Evolutionary conservation across 371 early-diverging fungal genomes (phyloP).

Genomic region (Basidiobolus heterosporus): DNA sequence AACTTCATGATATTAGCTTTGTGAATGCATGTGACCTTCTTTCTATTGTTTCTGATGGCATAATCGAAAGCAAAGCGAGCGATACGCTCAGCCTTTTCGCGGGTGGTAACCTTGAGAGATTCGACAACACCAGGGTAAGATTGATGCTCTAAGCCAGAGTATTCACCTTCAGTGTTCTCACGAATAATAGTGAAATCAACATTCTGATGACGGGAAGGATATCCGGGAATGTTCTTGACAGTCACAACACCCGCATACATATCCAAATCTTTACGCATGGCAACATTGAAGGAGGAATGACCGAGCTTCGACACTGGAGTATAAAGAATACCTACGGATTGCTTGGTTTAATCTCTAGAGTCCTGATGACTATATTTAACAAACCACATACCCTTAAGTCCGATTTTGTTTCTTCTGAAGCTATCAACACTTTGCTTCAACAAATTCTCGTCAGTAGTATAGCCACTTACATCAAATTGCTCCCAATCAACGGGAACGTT

Average conservation of each 20-base stretch:
- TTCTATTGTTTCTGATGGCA: conserved; percentile 85
- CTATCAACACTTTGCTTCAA: conserved; percentile 75
- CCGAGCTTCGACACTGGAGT: conserved; percentile 78
- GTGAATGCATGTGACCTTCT: conserved; percentile 94
- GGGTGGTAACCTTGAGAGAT: conserved; percentile 88
- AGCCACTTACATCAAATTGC: conserved; percentile 84
- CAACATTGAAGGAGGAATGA: conserved; percentile 84
- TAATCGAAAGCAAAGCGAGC: conserved; percentile 95
- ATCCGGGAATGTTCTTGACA: conserved; percentile 68
- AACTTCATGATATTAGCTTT: conserved; percentile 99
- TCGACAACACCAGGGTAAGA: conserved; percentile 95
- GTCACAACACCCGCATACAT: conserved; percentile 84
- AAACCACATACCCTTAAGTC: conserved; percentile 63
- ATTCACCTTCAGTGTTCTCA: conserved; percentile 98
- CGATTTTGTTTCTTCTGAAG: conserved; percentile 84
- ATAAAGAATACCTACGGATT: conserved; percentile 49
- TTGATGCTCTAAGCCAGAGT: conserved; percentile 93
- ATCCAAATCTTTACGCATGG: conserved; percentile 88
- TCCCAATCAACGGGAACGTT: conserved; percentile 88
- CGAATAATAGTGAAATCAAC: conserved; percentile 94
- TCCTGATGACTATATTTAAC: neutral
- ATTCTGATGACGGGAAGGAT: conserved; percentile 64
- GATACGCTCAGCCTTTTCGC: conserved; percentile 89
- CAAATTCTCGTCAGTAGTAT: conserved; percentile 46
- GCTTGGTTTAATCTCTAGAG: neutral